phyloP scores from a whole-genome alignment of 305 asterid genomes.

The Nicotiana rustica region DNA sequence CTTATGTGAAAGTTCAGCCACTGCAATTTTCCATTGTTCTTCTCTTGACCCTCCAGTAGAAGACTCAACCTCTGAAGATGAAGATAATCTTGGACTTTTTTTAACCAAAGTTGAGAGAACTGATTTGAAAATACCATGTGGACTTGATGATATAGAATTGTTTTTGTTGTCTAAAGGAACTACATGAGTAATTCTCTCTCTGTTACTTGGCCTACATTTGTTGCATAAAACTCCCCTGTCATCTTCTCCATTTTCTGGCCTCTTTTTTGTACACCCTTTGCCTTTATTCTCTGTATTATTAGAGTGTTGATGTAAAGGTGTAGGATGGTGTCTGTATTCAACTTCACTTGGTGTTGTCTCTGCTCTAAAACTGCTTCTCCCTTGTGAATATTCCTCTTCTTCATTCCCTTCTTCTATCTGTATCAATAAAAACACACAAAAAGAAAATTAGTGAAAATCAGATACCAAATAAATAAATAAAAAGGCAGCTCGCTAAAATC shows the following conservation, averaged over 20 bases:
- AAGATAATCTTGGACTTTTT: constrained; percentile 63
- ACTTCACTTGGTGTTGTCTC: constrained; percentile 63
- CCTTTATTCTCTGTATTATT: constrained; percentile 44
- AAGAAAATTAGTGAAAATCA: too few relatives aligned
- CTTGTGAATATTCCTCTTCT: constrained; percentile 78
- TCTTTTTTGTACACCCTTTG: constrained; percentile 53
- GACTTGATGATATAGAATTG: constrained; percentile 64
- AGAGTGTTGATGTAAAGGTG: constrained; percentile 56
- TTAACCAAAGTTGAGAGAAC: constrained; percentile 65
- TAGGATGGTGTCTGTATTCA: constrained; percentile 56
- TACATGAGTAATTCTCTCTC: constrained; percentile 65
- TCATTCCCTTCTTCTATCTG: constrained; percentile 95
- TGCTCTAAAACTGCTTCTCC: constrained; percentile 62
- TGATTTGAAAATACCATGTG: constrained; percentile 66
- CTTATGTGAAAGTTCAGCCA: constrained; percentile 81
- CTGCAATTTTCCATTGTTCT: constrained; percentile 83
- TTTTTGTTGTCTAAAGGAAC: constrained; percentile 62
- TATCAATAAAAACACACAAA: background rate
- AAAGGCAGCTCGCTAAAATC: too few relatives aligned
- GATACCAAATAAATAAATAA: too few relatives aligned
- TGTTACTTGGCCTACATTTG: constrained; percentile 80
- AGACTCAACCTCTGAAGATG: constrained; percentile 43
- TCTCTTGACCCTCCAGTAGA: constrained; percentile 43
- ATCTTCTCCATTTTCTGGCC: constrained; percentile 38
- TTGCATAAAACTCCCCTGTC: constrained; percentile 71